These are phyloP conservation scores for Craterostigma plantagineum DNA, from an alignment of 257 asterid genomes.

Conservation along the genomic window DNA sequence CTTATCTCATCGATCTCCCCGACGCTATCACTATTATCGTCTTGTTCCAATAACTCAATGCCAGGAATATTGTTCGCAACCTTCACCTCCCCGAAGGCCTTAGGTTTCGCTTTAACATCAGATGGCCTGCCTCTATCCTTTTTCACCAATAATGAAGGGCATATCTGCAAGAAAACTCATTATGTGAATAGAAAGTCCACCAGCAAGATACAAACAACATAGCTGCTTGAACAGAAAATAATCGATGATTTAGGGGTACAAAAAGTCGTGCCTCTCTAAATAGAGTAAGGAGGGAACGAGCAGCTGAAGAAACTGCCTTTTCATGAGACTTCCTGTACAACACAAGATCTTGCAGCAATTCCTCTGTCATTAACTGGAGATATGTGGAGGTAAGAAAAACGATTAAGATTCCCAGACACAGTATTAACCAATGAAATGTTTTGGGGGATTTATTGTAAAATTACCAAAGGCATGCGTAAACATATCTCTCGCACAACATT, in stretches of 20 bases:
- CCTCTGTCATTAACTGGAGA: constrained; percentile 91
- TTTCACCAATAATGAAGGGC: constrained; percentile 72
- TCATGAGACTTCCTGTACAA: constrained; percentile 68
- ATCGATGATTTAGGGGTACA: too few relatives aligned
- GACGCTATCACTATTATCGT: constrained; percentile 22
- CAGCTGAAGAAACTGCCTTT: constrained; percentile 80
- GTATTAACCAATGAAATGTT: background rate
- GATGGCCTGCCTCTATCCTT: constrained; percentile 85
- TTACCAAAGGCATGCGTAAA: constrained; percentile 90
- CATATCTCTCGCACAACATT: constrained; percentile 85
- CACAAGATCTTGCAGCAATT: constrained; percentile 91
- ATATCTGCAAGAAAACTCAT: constrained; percentile 32
- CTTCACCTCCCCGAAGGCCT: constrained; percentile 76
- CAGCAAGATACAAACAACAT: too few relatives aligned
- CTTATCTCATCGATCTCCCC: too few relatives aligned
- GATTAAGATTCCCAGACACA: background rate
- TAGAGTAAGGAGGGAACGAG: constrained; percentile 69
- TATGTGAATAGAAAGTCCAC: too few relatives aligned
- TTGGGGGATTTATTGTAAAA: background rate
- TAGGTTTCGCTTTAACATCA: constrained; percentile 58
- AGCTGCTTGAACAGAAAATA: too few relatives aligned
- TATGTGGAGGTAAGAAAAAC: constrained; percentile 8
- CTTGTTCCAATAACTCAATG: constrained; percentile 54
- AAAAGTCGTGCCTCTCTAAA: constrained; percentile 60
- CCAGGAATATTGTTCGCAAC: constrained; percentile 60